Evolutionary conservation across 805 yeast species (phyloP).

Genomic region (Kodamaea fukazawae): DNA sequence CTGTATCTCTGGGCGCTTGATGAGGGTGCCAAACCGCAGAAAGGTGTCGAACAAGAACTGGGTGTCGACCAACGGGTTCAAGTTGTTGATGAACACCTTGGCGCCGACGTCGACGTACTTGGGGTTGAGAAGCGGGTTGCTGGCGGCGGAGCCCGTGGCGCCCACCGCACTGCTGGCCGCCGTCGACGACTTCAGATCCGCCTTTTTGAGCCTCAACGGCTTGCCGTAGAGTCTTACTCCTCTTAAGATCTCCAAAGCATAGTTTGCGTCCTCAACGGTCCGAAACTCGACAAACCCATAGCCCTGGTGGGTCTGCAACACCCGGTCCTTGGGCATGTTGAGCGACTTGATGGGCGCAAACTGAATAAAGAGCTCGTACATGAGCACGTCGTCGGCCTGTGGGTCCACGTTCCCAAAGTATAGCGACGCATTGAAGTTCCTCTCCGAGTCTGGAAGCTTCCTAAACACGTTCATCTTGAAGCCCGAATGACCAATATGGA

Average conservation of each 20-base stretch:
- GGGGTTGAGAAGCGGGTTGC: slow-evolving; percentile 12
- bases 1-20: slow-evolving; percentile 47
- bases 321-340: slow-evolving; percentile 75
- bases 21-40: slow-evolving; percentile 63
- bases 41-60: slow-evolving; percentile 56
- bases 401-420: slow-evolving; percentile 84
- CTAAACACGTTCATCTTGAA: slow-evolving; percentile 28
- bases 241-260: slow-evolving; percentile 57
- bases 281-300: slow-evolving; percentile 82
- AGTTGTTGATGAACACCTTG: slow-evolving; percentile 52
- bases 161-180: slow-evolving; percentile 12
- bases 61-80: slow-evolving; percentile 66
- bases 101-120: slow-evolving; percentile 48
- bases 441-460: slow-evolving; percentile 41
- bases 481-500: too few species aligned
- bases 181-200: slow-evolving; percentile 28
- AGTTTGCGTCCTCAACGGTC: slow-evolving; percentile 61
- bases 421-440: slow-evolving; percentile 61
- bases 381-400: slow-evolving; percentile 62
- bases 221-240: slow-evolving; percentile 64
- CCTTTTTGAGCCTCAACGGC: slow-evolving; percentile 55
- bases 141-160: slow-evolving; percentile 1
- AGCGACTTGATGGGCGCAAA: slow-evolving; percentile 74
- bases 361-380: slow-evolving; percentile 83
- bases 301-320: slow-evolving; percentile 72